phyloP scores from a whole-genome alignment of 805 yeast species.

The Candida berthetii region DNA sequence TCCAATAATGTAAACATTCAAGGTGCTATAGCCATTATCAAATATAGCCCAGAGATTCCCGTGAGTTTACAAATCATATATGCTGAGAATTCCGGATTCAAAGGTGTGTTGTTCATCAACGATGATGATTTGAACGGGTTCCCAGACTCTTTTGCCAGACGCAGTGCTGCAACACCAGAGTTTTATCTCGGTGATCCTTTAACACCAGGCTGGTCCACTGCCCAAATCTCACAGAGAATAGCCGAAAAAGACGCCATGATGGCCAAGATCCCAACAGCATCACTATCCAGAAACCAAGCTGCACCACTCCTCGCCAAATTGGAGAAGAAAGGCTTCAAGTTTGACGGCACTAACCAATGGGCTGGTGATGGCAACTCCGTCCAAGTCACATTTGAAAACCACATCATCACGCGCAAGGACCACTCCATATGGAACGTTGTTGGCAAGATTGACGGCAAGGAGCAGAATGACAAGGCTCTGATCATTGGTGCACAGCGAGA shows the following conservation, averaged over 20 bases:
- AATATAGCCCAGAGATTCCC: slow-evolving; percentile 42
- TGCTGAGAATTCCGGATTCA: slow-evolving; percentile 53
- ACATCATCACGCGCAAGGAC: slow-evolving; percentile 22
- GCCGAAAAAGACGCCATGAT: slow-evolving; percentile 40
- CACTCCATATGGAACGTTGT: slow-evolving; percentile 77
- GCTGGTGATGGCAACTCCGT: slow-evolving; percentile 17
- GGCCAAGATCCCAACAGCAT: slow-evolving; percentile 71
- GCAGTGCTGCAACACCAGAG: slow-evolving; percentile 52
- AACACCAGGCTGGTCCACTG: slow-evolving; percentile 69
- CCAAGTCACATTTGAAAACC: slow-evolving; percentile 14
- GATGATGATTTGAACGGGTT: slow-evolving; percentile 30
- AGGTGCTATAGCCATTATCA: slow-evolving; percentile 51
- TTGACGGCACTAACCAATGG: slow-evolving; percentile 6
- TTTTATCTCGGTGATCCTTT: slow-evolving; percentile 71
- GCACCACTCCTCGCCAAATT: slow-evolving; percentile 25
- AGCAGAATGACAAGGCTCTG: slow-evolving; percentile 67
- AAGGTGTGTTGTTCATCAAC: slow-evolving; percentile 64
- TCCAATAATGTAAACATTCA: slow-evolving; percentile 30
- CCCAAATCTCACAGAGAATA: slow-evolving; percentile 30
- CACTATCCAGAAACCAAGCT: slow-evolving; percentile 74
- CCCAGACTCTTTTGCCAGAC: slow-evolving; percentile 25
- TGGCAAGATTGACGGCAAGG: slow-evolving; percentile 74
- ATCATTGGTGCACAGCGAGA: slow-evolving; percentile 84
- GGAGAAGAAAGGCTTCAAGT: slow-evolving; percentile 7
- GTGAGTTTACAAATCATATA: slow-evolving; percentile 44